Conservation (phyloP, 1,139 yeast genomes). For the Suhomyces coccinellae region DNA sequence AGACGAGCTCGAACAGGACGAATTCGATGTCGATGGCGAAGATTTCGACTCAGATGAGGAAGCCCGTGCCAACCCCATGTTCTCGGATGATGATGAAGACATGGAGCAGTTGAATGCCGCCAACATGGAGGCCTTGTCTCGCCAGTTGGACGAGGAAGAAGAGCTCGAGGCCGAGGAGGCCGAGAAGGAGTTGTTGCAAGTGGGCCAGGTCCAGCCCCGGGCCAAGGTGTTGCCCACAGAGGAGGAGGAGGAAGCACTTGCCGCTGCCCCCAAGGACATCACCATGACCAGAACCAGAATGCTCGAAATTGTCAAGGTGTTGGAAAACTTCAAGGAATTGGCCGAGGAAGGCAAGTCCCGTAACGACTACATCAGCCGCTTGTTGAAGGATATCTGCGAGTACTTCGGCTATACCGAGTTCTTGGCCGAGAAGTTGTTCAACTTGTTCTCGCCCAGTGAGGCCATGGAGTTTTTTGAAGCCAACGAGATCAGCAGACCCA, state of each 20-base stretch:
- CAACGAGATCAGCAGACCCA: constrained; percentile 93
- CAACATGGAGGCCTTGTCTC: constrained; percentile 81
- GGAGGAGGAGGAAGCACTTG: constrained; percentile 55
- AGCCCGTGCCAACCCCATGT: constrained; percentile 68
- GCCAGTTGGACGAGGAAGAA: constrained; percentile 68
- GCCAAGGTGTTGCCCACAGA: constrained; percentile 67
- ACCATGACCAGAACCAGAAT: constrained; percentile 87
- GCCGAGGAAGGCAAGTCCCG: constrained; percentile 88
- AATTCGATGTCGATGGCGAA: constrained; percentile 45
- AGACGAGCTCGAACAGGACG: constrained; percentile 30
- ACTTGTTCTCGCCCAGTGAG: constrained; percentile 89
- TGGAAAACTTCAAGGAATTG: constrained; percentile 82
- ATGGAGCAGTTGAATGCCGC: constrained; percentile 79
- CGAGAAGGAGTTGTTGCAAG: constrained; percentile 67
- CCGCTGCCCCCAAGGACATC: constrained; percentile 65
- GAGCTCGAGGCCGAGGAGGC: constrained; percentile 76
- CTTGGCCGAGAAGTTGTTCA: constrained; percentile 89
- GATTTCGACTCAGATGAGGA: constrained; percentile 56
- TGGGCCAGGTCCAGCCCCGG: constrained; percentile 59
- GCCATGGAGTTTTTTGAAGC: constrained; percentile 99
- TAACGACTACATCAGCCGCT: constrained; percentile 73
- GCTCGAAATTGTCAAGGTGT: constrained; percentile 93
- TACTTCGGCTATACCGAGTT: constrained; percentile 97
- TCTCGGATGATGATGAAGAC: constrained; percentile 85
- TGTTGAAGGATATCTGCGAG: constrained; percentile 81